Evolutionary conservation across 306 rosid species (phyloP), one percentile per base, ranked within the genome.

Genomic region (Lablab purpureus): DNA sequence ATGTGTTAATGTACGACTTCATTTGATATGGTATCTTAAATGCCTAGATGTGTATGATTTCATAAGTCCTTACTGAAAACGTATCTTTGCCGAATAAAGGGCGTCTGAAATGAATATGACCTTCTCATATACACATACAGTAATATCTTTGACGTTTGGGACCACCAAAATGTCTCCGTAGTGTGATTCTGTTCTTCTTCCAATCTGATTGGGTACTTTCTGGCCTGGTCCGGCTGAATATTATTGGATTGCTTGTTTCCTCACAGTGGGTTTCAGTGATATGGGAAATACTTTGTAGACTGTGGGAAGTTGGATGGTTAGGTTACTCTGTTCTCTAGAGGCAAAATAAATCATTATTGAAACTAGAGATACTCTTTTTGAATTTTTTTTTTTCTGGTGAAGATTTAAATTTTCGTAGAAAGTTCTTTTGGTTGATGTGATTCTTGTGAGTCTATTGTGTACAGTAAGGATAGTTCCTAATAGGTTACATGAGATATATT

Each of bases 241-340:
- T 58, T 13, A 47, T 71, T 71, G 74, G 47, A n/a, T 72, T 55
- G 15, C 18, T 25, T 46, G 50, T 67, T 69, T 69, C 74, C 17
- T 69, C 74, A 25, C 18, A 25, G 49, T 21, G 14, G 63, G 15
- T 55, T 9, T 7, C 17, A 15, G 58, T 46, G 59, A 46, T 27
- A 46, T 15, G 43, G 71, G 37, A 11, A 25, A 25, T 9, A 10
- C 65, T 58, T 25, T 11, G 65, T 23, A 6, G n/a, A 7, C 12
- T 51, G 27, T 51, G 50, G 12, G 32, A 52, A 52, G 21, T 52
- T 19, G 22, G 63, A 40, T 40, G 45, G 13, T 40, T 10, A 40
- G 45, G 45, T 40, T 40, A 40, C 45, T 40, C 1, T 40, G 13
- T 40, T 9, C 10, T 40, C 45, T 40, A 40, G 43, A 37, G 43